A percentile compares a stretch with the other conserved stretches of the same genome.
Conservation (phyloP, 2,329 filamentous ascomycete genomes). For the Emmonsiellopsis sp. region DNA sequence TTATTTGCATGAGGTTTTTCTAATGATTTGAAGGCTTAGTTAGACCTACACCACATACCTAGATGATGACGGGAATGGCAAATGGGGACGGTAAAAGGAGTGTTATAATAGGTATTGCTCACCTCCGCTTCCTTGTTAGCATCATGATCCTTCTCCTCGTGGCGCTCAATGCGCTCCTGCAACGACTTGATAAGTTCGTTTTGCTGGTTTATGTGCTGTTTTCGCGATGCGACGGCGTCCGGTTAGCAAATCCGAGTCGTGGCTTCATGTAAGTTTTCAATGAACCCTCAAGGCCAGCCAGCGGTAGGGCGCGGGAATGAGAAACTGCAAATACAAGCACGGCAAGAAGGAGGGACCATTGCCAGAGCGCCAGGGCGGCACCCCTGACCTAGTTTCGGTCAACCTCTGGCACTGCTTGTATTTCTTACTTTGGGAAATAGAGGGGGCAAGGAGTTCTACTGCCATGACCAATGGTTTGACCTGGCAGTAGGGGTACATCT, state of each 20-base stretch:
- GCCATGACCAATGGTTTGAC: not conserved
- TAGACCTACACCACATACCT: too few relatives aligned
- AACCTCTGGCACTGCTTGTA: conserved; percentile 7
- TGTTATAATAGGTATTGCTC: conserved; percentile 7
- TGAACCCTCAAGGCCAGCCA: conserved; percentile 10
- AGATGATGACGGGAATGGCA: not conserved
- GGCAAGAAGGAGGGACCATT: conserved; percentile 12
- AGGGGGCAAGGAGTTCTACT: not conserved
- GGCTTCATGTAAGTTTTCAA: conserved; percentile 6
- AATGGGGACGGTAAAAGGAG: not conserved
- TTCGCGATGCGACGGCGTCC: conserved; percentile 1
- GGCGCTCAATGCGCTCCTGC: conserved; percentile 30
- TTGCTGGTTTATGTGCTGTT: conserved; percentile 34
- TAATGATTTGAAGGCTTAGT: conserved; percentile 9
- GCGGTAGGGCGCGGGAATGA: conserved; percentile 8
- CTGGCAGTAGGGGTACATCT: not conserved
- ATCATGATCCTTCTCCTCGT: conserved; percentile 30
- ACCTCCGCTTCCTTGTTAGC: conserved; percentile 33
- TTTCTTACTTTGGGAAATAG: not conserved
- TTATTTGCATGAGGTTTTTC: conserved; percentile 31
- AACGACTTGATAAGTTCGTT: conserved; percentile 34
- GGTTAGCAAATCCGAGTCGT: conserved; percentile 11
- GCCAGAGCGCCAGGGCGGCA: conserved; percentile 11
- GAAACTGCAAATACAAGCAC: conserved; percentile 9
- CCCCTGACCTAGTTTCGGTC: conserved; percentile 12